Percentiles rank a stretch among this genome's conserved stretches.
These are phyloP conservation scores for Pseudopyricularia javanii DNA, from an alignment of 2,329 filamentous ascomycete species.

Conservation along the genomic window DNA sequence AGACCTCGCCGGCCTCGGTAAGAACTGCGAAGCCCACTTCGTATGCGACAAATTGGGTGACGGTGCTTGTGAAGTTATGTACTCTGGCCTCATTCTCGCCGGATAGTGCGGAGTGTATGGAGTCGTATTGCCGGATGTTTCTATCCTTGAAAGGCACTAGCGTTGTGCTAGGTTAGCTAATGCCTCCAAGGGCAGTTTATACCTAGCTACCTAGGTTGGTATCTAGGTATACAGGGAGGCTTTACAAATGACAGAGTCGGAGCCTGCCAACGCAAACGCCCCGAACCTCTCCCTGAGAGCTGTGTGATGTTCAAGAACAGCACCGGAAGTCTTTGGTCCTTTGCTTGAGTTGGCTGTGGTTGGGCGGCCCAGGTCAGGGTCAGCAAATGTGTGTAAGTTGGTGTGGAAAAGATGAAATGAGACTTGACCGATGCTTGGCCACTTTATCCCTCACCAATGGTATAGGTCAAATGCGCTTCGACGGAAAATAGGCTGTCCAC, in stretches of 20 bases:
- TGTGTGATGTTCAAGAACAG: neutral
- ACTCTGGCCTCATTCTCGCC: neutral
- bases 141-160: conserved; percentile 5
- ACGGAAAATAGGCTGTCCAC: conserved; percentile 18
- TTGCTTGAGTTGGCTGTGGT: conserved; percentile 2
- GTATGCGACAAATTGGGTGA: conserved; percentile 31
- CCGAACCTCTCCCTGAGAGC: neutral
- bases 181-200: neutral
- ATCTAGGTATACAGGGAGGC: neutral
- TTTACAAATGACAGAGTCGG: conserved; percentile 16
- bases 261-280: conserved; percentile 13
- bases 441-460: conserved; percentile 26
- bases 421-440: too few species aligned
- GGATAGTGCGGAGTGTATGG: conserved; percentile 4
- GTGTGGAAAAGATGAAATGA: neutral
- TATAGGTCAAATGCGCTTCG: conserved; percentile 29
- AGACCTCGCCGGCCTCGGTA: conserved; percentile 28
- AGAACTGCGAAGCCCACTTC: conserved; percentile 37
- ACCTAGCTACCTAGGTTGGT: too few species aligned
- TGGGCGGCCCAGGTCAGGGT: too few species aligned
- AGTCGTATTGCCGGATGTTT: conserved; percentile 16
- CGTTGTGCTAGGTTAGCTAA: neutral
- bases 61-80: conserved; percentile 9
- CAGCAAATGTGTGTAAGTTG: too few species aligned
- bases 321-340: neutral